Base-by-base conservation (phyloP, 176 grass and related monocot genomes). In the Puccinellia tenuiflora region DNA sequence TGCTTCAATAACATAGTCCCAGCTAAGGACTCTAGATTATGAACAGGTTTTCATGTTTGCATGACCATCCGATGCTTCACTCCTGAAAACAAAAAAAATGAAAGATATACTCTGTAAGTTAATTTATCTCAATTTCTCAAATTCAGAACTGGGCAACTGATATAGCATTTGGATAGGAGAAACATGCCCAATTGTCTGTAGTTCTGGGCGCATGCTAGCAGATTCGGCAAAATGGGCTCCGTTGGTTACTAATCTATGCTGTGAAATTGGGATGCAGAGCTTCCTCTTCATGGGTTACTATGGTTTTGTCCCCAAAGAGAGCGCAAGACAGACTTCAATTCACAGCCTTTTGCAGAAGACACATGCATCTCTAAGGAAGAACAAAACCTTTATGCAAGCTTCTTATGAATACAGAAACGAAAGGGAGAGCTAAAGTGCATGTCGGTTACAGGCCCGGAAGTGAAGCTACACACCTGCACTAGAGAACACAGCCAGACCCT, bases 361-460 rank as follows among this genome's bases (percentile, higher is more conserved):
- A 69, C 24, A 29, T 45, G 29, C 29, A 29, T 30, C 38, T 64
- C 55, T 50, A 65, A 54, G 61, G 33, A 17, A 47, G 25, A 64
- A 25, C 24, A 79, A 83, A 10, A n/a, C 22, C n/a, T 88, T 77
- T 74, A 62, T 71, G 16, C n/a, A 22, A 52, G 56, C 56, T 24
- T 60, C 11, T 26, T 60, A 57, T 30, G 59, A 26, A 62, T 71
- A 78, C 12, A 26, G 68, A 54, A 53, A 62, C 52, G 80, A 79
- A 88, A 84, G 48, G 45, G 64, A 53, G 65, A 45, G 37, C 45
- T 72, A 53, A 88, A 83, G 65, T 71, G 29, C 74, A 63, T 79
- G 80, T 83, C 75, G 5, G 64, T 34, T 63, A 18, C 17, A 53
- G 52, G 13, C 12, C 43, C 13, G 2, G 26, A 63, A 33, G 60